Evolutionary conservation across 805 yeast species (phyloP).

Genomic region (Dipodascopsis tothii): DNA sequence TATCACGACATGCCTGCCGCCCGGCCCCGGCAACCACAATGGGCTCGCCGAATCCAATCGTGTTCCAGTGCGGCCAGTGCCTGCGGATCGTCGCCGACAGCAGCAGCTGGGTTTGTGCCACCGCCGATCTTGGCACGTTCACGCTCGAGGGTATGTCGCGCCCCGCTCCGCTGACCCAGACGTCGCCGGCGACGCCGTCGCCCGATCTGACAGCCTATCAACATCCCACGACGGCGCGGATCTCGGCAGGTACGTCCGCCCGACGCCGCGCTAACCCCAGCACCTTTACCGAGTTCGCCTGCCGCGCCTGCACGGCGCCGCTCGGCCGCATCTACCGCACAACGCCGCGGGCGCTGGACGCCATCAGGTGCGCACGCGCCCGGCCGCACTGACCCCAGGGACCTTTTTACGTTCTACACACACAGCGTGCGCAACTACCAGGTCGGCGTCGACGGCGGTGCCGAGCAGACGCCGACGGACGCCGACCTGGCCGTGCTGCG

Average conservation of each 20-base stretch:
- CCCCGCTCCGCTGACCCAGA: neutral
- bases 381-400: constrained; percentile 6
- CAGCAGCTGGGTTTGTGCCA: constrained; percentile 25
- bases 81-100: constrained; percentile 27
- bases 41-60: constrained; percentile 24
- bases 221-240: constrained; percentile 22
- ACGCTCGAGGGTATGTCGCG: constrained; percentile 12
- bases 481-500: constrained; percentile 15
- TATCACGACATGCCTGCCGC: too few species aligned
- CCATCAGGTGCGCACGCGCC: constrained; percentile 11
- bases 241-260: constrained; percentile 7
- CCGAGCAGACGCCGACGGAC: constrained; percentile 10
- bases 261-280: neutral
- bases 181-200: constrained; percentile 16
- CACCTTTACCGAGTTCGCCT: constrained; percentile 22
- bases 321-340: constrained; percentile 26
- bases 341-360: constrained; percentile 26
- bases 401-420: constrained; percentile 24
- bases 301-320: constrained; percentile 19
- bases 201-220: constrained; percentile 4
- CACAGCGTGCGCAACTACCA: constrained; percentile 23
- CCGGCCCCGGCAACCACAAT: too few species aligned
- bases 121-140: constrained; percentile 21
- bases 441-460: constrained; percentile 20
- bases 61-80: constrained; percentile 27